Percentiles rank a stretch among this genome's conserved stretches.
phyloP scores from a whole-genome alignment of 805 yeast genomes.

The Metschnikowia hibisci region DNA sequence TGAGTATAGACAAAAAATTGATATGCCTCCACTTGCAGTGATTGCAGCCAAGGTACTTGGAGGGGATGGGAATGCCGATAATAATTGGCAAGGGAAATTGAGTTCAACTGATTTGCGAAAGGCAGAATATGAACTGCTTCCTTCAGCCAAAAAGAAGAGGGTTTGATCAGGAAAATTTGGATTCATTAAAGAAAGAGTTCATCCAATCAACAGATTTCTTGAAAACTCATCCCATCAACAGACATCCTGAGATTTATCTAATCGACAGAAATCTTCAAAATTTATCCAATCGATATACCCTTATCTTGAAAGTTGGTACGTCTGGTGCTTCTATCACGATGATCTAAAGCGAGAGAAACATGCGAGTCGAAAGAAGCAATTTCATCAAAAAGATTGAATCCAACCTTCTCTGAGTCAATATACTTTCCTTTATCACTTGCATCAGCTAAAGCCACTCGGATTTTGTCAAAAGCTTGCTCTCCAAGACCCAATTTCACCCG shows the following conservation, averaged over 20 bases:
- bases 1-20: slow-evolving; percentile 52
- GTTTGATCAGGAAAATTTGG: too few relatives aligned
- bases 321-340: slow-evolving; percentile 71
- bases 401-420: slow-evolving; percentile 48
- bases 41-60: slow-evolving; percentile 55
- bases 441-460: slow-evolving; percentile 59
- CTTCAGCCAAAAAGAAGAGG: too few relatives aligned
- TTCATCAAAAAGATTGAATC: slow-evolving; percentile 52
- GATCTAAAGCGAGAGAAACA: slow-evolving; percentile 74
- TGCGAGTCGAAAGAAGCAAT: slow-evolving; percentile 37
- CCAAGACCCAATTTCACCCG: slow-evolving; percentile 71
- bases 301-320: slow-evolving; percentile 35
- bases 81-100: slow-evolving; percentile 62
- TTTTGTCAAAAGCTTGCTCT: slow-evolving; percentile 73
- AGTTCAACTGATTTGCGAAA: slow-evolving; percentile 80
- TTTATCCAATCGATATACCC: slow-evolving; percentile 39
- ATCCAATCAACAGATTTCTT: too few relatives aligned
- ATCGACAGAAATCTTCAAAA: neutral
- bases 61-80: slow-evolving; percentile 40
- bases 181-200: too few relatives aligned
- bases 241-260: neutral
- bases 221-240: too few relatives aligned
- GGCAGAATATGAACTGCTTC: slow-evolving; percentile 9
- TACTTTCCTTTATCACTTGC: slow-evolving; percentile 39
- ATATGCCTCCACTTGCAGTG: slow-evolving; percentile 45